A percentile compares a stretch with the other conserved stretches of the same genome.
Conservation (phyloP, 257 asterid genomes). For the Solanum acaule region DNA sequence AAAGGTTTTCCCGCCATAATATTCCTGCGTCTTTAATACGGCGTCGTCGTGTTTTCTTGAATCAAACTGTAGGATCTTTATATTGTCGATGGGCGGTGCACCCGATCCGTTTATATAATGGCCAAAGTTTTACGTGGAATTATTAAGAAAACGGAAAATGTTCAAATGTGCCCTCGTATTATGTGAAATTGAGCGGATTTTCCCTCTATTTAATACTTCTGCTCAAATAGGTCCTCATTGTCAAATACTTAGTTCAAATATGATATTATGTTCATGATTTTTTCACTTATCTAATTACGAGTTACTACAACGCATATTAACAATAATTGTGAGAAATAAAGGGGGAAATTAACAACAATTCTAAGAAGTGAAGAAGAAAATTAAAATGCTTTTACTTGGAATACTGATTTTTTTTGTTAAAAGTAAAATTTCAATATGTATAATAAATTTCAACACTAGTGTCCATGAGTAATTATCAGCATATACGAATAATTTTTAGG, state of each 20-base stretch:
- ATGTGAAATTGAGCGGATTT: not conserved
- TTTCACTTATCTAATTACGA: not conserved
- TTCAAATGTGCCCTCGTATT: not conserved
- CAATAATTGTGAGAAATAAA: not conserved
- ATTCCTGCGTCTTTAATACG: not conserved
- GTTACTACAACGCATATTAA: not conserved
- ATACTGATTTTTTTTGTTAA: too few species aligned
- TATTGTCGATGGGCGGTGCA: not conserved
- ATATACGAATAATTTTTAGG: too few species aligned
- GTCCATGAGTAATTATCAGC: too few species aligned
- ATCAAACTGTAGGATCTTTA: not conserved
- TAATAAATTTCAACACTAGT: too few species aligned
- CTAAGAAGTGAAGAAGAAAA: too few species aligned
- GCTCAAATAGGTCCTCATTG: not conserved
- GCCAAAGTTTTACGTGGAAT: not conserved
- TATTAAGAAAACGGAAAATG: not conserved
- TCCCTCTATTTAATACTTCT: not conserved
- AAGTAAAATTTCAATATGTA: too few species aligned
- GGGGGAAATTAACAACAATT: not conserved
- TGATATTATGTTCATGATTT: not conserved
- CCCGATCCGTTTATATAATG: not conserved
- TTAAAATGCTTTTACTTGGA: too few species aligned
- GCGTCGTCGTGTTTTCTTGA: not conserved
- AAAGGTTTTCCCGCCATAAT: slow-evolving; percentile 12
- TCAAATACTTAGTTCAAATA: not conserved